Evolutionary conservation across 108 stramenopile species (phyloP), one percentile per base, ranked within the genome.

Genomic region (Heterococcus sp.): DNA sequence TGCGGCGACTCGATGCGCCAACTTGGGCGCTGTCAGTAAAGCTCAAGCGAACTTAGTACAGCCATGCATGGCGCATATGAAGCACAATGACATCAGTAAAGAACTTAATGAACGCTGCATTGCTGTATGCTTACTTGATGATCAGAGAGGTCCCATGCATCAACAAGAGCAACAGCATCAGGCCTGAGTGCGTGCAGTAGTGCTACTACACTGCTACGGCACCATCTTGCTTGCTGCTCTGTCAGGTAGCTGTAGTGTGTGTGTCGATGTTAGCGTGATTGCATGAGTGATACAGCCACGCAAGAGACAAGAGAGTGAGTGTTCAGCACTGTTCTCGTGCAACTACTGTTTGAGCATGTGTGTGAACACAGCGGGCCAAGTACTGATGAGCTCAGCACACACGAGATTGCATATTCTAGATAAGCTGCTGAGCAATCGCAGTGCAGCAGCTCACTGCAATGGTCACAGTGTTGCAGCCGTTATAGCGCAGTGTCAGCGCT

Each of bases 181-280:
- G 79, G 79, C 35, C 79, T 65, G 11, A 81, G 37, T 29, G 72
- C 32, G 37, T 81, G 79, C 2, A 81, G 79, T 11, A 70, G 39
- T 73, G 72, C 79, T 26, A 81, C 79, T 32, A 81, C 79, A 33
- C 66, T 66, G 29, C 72, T 66, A 32, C 79, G 72, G 30, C 72
- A 71, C 79, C 79, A 81, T 11, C 39, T 64, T 28, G 79, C 79
- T 66, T 81, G 79, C 3, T 66, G 65, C 11, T 37, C 58, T 28
- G 40, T 33, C 32, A 81, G 72, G 64, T 63, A 81, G 64, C 79
- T 58, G 46, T 58, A 21, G 21, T 21, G 46, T n/a, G n/a, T n/a
- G n/a, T n/a, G n/a, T n/a, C n/a, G n/a, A n/a, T n/a, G n/a, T n/a
- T 71, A 72, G 35, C 21, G 28, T 8, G 3, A 11, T 68, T 68